Conservation (phyloP, 2,329 filamentous ascomycete species). For the Grosmannia clavigera region DNA sequence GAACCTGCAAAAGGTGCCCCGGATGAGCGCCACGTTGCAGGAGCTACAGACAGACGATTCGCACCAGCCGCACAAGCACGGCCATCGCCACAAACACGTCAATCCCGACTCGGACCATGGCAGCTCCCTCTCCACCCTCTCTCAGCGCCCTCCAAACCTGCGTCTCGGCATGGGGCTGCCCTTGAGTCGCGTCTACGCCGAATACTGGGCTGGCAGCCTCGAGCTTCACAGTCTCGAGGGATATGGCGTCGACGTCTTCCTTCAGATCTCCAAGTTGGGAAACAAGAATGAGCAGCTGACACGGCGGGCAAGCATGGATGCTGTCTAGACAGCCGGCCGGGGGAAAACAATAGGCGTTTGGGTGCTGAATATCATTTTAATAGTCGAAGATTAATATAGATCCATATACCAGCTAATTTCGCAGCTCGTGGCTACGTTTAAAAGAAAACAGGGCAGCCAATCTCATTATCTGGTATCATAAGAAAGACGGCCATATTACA, state of each 20-base stretch:
- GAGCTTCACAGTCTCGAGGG: conserved; percentile 89
- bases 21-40: conserved; percentile 86
- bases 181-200: conserved; percentile 86
- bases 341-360: neutral
- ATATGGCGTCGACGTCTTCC: conserved; percentile 88
- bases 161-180: conserved; percentile 87
- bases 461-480: conserved; percentile 37
- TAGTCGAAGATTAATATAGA: neutral
- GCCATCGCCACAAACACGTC: neutral
- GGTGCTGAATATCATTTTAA: neutral
- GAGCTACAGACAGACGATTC: conserved; percentile 50
- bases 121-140: conserved; percentile 66
- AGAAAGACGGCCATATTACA: conserved; percentile 35
- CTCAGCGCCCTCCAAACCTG: conserved; percentile 72
- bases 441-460: conserved; percentile 17
- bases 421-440: neutral
- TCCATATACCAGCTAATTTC: neutral
- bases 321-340: conserved; percentile 36
- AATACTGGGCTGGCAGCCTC: conserved; percentile 93
- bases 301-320: conserved; percentile 65
- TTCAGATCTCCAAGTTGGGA: conserved; percentile 90
- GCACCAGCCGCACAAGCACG: neutral
- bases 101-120: conserved; percentile 4
- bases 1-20: conserved; percentile 77
- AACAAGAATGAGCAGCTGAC: conserved; percentile 96